phyloP scores from a whole-genome alignment of 257 asterid genomes.

The Jacaranda mimosifolia region DNA sequence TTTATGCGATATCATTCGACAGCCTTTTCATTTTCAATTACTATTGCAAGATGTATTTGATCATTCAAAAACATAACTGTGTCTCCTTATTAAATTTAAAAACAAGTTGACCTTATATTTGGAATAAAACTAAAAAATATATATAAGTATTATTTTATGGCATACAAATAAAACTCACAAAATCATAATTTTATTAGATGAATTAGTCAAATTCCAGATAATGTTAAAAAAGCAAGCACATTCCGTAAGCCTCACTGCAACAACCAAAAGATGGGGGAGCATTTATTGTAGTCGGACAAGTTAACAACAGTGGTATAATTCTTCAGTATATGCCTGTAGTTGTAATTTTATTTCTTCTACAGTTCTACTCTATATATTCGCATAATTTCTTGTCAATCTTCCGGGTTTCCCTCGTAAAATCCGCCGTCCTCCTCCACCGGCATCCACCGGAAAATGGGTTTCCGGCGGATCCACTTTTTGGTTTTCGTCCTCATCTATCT shows the following conservation, averaged over 20 bases:
- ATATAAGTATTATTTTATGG: not conserved
- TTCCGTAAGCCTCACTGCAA: not conserved
- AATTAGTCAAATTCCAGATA: not conserved
- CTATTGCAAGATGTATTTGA: too few species aligned
- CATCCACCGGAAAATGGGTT: constrained; percentile 51
- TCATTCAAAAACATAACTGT: too few species aligned
- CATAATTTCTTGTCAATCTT: not conserved
- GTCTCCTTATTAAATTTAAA: too few species aligned
- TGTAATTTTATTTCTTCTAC: not conserved
- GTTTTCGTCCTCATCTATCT: constrained; percentile 47
- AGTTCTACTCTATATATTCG: constrained; percentile 16
- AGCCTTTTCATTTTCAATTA: too few species aligned
- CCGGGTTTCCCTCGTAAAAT: not conserved
- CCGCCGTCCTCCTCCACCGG: constrained; percentile 15
- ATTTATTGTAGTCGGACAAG: constrained; percentile 13
- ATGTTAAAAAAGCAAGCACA: not conserved
- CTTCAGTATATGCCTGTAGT: constrained; percentile 29
- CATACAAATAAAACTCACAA: too few species aligned
- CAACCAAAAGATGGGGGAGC: not conserved
- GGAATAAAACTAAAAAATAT: too few species aligned
- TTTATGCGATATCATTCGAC: too few species aligned
- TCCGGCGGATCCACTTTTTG: constrained; percentile 41
- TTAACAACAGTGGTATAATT: not conserved
- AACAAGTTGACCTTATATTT: too few species aligned
- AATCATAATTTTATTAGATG: not conserved